Evolutionary conservation across 176 grass and related monocot species (phyloP).

Genomic region (Carex cristatella): DNA sequence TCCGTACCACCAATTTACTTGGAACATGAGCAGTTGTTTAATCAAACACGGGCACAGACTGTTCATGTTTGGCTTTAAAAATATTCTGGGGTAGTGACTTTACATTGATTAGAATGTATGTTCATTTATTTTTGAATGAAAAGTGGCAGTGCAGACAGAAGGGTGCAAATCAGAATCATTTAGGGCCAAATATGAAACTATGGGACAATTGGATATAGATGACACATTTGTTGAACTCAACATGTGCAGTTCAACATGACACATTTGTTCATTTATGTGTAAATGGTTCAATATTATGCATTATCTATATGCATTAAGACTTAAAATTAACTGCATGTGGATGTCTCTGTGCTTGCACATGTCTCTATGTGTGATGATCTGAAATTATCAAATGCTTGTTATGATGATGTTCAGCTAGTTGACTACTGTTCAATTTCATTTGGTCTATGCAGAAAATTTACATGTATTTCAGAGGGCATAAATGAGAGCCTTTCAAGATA

Average conservation of each 20-base stretch:
- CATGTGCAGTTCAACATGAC: too few species aligned
- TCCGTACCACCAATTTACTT: not conserved
- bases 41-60: not conserved
- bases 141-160: too few species aligned
- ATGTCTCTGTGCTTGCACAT: not conserved
- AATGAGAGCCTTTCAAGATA: slow-evolving; percentile 35
- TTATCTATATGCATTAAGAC: too few species aligned
- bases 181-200: too few species aligned
- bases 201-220: too few species aligned
- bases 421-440: not conserved
- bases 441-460: slow-evolving; percentile 68
- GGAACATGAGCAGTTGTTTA: not conserved
- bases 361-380: not conserved
- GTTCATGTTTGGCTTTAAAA: not conserved
- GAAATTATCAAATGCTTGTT: not conserved
- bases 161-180: too few species aligned
- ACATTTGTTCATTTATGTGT: too few species aligned
- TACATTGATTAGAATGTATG: not conserved
- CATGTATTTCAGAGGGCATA: slow-evolving; percentile 90
- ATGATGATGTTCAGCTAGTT: not conserved
- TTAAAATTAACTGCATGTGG: not conserved
- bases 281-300: too few species aligned
- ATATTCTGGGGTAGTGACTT: not conserved
- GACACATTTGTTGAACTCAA: too few species aligned
- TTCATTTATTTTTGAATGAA: too few species aligned